A percentile compares a stretch with the other conserved stretches of the same genome.
These are phyloP conservation scores for Cornus controversa DNA, from an alignment of 148 eudicot species.

Conservation along the genomic window DNA sequence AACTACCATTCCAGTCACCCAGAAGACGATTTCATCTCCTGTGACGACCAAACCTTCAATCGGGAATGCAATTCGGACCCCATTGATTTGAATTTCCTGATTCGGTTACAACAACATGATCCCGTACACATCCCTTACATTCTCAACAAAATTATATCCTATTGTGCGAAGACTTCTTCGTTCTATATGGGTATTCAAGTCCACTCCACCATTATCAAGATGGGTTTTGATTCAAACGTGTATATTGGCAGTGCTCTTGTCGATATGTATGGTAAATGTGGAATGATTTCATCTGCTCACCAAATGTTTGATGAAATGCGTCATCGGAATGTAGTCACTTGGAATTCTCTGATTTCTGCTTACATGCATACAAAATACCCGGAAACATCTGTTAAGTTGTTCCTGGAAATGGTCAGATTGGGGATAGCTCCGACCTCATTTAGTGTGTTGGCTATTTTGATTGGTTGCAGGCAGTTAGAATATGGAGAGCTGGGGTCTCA, in stretches of 20 bases:
- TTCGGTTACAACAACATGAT: constrained; percentile 19
- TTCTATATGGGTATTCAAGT: constrained; percentile 42
- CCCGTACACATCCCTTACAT: constrained; percentile 23
- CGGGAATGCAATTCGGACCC: background rate
- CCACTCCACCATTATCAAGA: constrained; percentile 41
- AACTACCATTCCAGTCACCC: background rate
- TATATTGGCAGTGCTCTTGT: constrained; percentile 48
- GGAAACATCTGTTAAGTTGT: constrained; percentile 28
- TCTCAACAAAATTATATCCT: constrained; percentile 45
- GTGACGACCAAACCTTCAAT: background rate
- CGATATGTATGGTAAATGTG: constrained; percentile 50
- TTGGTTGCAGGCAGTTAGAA: constrained; percentile 43
- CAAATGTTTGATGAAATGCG: constrained; percentile 62
- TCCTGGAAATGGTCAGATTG: constrained; percentile 37
- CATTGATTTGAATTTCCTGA: constrained; percentile 16
- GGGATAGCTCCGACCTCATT: constrained; percentile 28
- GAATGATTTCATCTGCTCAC: constrained; percentile 26
- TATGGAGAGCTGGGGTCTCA: constrained; percentile 36
- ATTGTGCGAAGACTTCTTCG: constrained; percentile 37
- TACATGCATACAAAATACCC: constrained; percentile 33
- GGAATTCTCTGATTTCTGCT: constrained; percentile 57
- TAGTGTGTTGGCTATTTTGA: constrained; percentile 38
- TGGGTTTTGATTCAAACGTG: constrained; percentile 49
- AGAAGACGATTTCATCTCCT: background rate
- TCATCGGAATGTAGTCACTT: constrained; percentile 47